A percentile compares a stretch with the other conserved stretches of the same genome.
phyloP scores from a whole-genome alignment of 139 green algal species.

The Volvox reticuliferus region DNA sequence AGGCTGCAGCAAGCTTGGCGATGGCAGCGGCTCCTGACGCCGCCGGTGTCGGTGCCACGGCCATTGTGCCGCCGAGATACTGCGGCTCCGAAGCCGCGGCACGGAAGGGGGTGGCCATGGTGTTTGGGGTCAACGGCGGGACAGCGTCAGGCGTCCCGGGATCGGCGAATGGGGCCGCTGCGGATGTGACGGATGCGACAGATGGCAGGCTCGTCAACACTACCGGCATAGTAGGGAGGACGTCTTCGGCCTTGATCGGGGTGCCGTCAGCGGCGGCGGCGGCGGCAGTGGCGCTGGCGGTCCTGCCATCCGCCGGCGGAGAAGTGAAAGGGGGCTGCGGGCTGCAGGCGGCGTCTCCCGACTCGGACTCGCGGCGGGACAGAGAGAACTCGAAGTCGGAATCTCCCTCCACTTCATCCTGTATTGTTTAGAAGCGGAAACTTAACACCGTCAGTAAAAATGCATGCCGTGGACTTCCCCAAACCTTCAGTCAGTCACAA shows the following conservation, averaged over 20 bases:
- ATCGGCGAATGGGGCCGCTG: background rate
- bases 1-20: background rate
- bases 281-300: background rate
- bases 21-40: background rate
- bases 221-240: background rate
- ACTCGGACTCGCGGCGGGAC: background rate
- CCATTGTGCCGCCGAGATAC: background rate
- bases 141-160: background rate
- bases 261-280: background rate
- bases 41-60: background rate
- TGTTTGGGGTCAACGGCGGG: background rate
- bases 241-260: background rate
- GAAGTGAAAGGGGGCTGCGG: background rate
- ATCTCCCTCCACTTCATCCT: slow-evolving; percentile 59
- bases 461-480: too few relatives aligned
- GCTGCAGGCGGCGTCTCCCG: background rate
- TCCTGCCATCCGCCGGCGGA: background rate
- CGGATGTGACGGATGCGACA: background rate
- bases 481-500: too few relatives aligned
- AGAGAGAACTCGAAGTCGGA: slow-evolving; percentile 58
- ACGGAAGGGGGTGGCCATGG: slow-evolving; percentile 9
- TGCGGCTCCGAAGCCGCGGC: background rate
- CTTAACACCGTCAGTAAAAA: too few relatives aligned
- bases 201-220: background rate
- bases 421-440: too few relatives aligned